Conservation (phyloP, 306 rosid genomes). For the Corylus americana region DNA sequence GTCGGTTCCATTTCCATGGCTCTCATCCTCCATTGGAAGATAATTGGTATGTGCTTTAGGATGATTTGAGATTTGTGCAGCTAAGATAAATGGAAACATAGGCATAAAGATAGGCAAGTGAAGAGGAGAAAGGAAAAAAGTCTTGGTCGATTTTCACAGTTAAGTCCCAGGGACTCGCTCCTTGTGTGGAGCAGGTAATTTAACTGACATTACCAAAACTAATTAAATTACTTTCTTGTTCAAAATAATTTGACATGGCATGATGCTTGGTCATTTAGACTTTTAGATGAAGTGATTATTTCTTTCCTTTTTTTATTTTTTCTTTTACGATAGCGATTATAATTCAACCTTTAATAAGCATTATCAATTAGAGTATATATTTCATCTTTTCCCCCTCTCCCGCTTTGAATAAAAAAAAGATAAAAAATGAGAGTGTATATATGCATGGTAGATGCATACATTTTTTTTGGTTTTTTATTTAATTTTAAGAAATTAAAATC, state of each 20-base stretch:
- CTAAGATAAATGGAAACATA: slow-evolving; percentile 29
- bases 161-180: slow-evolving; percentile 60
- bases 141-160: slow-evolving; percentile 18
- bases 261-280: not conserved
- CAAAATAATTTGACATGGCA: not conserved
- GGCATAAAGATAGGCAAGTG: slow-evolving; percentile 48
- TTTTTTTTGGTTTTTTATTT: too few species aligned
- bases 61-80: slow-evolving; percentile 27
- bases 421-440: too few species aligned
- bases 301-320: not conserved
- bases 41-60: slow-evolving; percentile 14
- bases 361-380: too few species aligned
- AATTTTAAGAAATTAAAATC: too few species aligned
- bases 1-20: slow-evolving; percentile 37
- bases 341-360: not conserved
- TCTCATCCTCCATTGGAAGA: slow-evolving; percentile 50
- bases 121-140: slow-evolving; percentile 31
- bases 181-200: slow-evolving; percentile 25
- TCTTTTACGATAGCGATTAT: too few species aligned
- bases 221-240: slow-evolving; percentile 26
- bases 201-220: slow-evolving; percentile 38
- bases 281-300: not conserved
- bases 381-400: too few species aligned
- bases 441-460: not conserved
- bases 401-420: too few species aligned